phyloP scores from a whole-genome alignment of 116 monocot genomes.

The Iris pallida region DNA sequence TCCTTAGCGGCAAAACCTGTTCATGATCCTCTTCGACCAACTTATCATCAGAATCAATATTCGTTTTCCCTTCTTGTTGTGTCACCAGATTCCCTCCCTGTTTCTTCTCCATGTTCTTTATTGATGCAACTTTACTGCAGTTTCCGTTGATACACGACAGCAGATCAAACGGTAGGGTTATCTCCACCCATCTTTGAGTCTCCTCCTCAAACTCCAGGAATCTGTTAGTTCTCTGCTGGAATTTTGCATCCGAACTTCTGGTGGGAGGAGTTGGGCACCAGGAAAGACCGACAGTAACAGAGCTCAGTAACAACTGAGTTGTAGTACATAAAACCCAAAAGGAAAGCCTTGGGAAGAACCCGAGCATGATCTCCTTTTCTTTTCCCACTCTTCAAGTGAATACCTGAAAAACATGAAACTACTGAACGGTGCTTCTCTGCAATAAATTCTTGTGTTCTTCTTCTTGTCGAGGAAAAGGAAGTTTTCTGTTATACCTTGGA shows the following conservation, averaged over 20 bases:
- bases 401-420: not conserved
- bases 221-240: conserved; percentile 54
- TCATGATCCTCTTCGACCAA: conserved; percentile 14
- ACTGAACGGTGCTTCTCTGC: not conserved
- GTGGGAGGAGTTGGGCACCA: conserved; percentile 35
- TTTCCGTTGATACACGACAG: conserved; percentile 57
- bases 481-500: not conserved
- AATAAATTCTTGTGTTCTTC: not conserved
- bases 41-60: not conserved
- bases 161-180: conserved; percentile 66
- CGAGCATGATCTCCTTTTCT: not conserved
- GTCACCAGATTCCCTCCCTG: not conserved
- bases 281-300: conserved; percentile 12
- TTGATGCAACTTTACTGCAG: conserved; percentile 71
- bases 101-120: conserved; percentile 26
- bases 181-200: conserved; percentile 67
- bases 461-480: not conserved
- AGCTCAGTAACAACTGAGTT: conserved; percentile 14
- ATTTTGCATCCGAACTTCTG: conserved; percentile 25
- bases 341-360: not conserved
- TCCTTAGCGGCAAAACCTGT: conserved; percentile 53
- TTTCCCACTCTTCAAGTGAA: not conserved
- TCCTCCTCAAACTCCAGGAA: conserved; percentile 78
- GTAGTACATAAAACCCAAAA: conserved; percentile 1
- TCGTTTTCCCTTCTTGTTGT: not conserved